These are phyloP conservation scores for Quercus lobata DNA, from an alignment of 331 rosid genomes.

Conservation along the genomic window DNA sequence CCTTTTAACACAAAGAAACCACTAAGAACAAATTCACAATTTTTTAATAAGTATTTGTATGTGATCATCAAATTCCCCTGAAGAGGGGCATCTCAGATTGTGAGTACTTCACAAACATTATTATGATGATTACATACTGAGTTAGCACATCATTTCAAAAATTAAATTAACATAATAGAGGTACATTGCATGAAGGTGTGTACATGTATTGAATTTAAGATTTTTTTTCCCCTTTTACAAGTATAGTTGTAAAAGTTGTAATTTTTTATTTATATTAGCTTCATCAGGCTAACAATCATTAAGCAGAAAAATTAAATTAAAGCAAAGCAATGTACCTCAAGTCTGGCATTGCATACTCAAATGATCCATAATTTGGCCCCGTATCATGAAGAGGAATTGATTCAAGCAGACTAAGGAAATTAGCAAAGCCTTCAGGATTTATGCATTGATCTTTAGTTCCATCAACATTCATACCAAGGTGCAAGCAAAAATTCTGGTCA, in stretches of 20 bases:
- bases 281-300: not conserved
- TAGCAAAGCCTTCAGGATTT: conserved; percentile 81
- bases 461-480: conserved; percentile 49
- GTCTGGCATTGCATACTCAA: conserved; percentile 66
- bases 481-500: conserved; percentile 64
- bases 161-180: not conserved
- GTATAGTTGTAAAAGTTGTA: not conserved
- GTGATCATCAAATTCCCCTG: not conserved
- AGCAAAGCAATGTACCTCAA: conserved; percentile 47
- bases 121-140: not conserved
- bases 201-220: not conserved
- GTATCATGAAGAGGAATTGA: conserved; percentile 83
- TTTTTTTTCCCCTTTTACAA: not conserved
- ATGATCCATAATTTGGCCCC: conserved; percentile 56
- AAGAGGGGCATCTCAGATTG: not conserved
- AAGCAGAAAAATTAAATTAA: not conserved
- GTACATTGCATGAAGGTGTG: not conserved
- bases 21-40: not conserved
- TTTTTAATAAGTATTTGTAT: not conserved
- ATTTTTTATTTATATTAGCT: not conserved
- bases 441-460: conserved; percentile 67
- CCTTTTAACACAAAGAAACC: not conserved
- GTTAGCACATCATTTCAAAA: not conserved
- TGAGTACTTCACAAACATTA: not conserved
- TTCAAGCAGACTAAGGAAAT: conserved; percentile 82